A percentile compares a stretch with the other conserved stretches of the same genome.
These are phyloP conservation scores for Hortaea werneckii DNA, from an alignment of 2,329 filamentous ascomycete genomes.

Conservation along the genomic window DNA sequence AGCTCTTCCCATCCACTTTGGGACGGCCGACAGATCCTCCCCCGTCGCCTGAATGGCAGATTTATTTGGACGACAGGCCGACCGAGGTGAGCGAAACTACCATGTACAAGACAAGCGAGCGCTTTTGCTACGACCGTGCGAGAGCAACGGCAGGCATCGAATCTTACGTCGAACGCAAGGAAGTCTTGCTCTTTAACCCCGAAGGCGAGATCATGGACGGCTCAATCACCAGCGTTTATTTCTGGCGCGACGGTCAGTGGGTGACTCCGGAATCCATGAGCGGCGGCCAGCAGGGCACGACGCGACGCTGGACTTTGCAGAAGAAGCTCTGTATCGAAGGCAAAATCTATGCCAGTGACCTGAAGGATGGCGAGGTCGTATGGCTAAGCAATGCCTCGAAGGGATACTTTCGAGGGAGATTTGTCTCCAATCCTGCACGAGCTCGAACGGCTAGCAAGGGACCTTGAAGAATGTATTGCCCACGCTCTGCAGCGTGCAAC, in stretches of 20 bases:
- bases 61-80: conserved; percentile 43
- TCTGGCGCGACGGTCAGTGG: conserved; percentile 60
- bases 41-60: conserved; percentile 20
- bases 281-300: conserved; percentile 76
- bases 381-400: conserved; percentile 85
- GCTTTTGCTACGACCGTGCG: conserved; percentile 61
- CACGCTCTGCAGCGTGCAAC: too few relatives aligned
- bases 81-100: conserved; percentile 56
- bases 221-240: neutral
- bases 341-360: conserved; percentile 46
- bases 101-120: conserved; percentile 72
- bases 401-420: conserved; percentile 48
- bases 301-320: conserved; percentile 71
- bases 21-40: conserved; percentile 25
- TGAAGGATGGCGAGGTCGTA: conserved; percentile 64
- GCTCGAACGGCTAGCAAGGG: too few relatives aligned
- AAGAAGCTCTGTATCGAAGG: conserved; percentile 57
- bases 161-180: conserved; percentile 37
- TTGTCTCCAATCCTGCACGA: conserved; percentile 1
- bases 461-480: too few relatives aligned
- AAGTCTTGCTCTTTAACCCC: conserved; percentile 65
- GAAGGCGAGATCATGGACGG: conserved; percentile 43
- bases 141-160: conserved; percentile 49
- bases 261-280: conserved; percentile 60
- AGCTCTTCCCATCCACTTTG: conserved; percentile 49